These are phyloP conservation scores for Candida odintsovae DNA, from an alignment of 805 yeast genomes.

Conservation along the genomic window DNA sequence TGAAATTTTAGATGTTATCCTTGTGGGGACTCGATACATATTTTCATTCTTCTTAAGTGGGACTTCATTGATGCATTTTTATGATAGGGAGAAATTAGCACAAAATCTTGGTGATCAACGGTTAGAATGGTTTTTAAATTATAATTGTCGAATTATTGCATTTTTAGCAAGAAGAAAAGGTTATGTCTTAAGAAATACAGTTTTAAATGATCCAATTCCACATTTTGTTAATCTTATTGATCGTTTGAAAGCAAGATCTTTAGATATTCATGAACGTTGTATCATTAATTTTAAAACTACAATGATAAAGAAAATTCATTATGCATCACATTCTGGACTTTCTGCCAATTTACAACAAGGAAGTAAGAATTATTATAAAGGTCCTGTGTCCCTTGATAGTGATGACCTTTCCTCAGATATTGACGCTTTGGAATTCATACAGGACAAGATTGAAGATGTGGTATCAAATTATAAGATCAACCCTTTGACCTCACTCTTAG, in stretches of 20 bases:
- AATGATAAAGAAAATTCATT: constrained; percentile 12
- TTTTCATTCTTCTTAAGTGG: constrained; percentile 20
- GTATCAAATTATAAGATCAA: background rate
- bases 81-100: constrained; percentile 8
- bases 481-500: constrained; percentile 10
- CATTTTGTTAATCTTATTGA: constrained; percentile 6
- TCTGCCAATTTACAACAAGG: background rate
- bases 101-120: constrained; percentile 5
- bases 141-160: constrained; percentile 16
- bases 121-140: constrained; percentile 11
- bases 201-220: constrained; percentile 19
- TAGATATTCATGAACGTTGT: constrained; percentile 18
- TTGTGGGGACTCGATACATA: constrained; percentile 15
- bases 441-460: background rate
- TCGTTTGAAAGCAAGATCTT: constrained; percentile 14
- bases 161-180: constrained; percentile 16
- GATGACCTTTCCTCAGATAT: background rate
- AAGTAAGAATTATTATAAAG: constrained; percentile 4
- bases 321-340: constrained; percentile 13
- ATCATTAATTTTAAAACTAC: constrained; percentile 13
- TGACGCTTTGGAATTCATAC: background rate
- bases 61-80: constrained; percentile 9
- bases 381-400: background rate
- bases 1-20: constrained; percentile 12
- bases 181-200: constrained; percentile 13